Evolutionary conservation across 2,329 filamentous ascomycete genomes (phyloP).

Genomic region (Diplodia intermedia): DNA sequence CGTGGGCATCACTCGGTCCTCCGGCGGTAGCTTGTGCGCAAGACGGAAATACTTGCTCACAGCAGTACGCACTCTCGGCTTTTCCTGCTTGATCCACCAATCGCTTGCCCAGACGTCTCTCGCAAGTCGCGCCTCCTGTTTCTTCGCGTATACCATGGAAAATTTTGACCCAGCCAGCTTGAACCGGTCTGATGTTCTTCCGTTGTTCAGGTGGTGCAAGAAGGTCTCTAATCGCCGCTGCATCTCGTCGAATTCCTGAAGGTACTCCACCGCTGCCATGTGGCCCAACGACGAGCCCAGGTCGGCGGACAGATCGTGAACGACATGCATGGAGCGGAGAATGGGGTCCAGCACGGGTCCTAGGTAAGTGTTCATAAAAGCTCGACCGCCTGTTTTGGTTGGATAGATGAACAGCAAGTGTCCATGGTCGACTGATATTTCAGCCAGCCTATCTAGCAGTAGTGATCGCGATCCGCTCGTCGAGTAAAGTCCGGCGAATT

Average conservation of each 20-base stretch:
- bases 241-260: constrained; percentile 63
- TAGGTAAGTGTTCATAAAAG: constrained; percentile 66
- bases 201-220: constrained; percentile 42
- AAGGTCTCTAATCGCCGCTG: constrained; percentile 44
- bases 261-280: constrained; percentile 60
- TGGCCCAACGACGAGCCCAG: constrained; percentile 61
- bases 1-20: constrained; percentile 58
- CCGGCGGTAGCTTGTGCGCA: constrained; percentile 50
- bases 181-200: constrained; percentile 38
- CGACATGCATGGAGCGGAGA: constrained; percentile 64
- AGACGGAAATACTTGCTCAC: constrained; percentile 55
- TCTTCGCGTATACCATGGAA: constrained; percentile 59
- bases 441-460: constrained; percentile 65
- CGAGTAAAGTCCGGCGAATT: constrained; percentile 66
- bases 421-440: constrained; percentile 64
- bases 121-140: constrained; percentile 58
- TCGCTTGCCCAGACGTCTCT: constrained; percentile 63
- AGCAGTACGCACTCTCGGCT: constrained; percentile 62
- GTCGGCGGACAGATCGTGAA: constrained; percentile 65
- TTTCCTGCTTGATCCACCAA: constrained; percentile 71
- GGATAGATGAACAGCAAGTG: constrained; percentile 69
- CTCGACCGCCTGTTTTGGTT: constrained; percentile 62
- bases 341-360: constrained; percentile 67
- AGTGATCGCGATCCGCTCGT: constrained; percentile 60
- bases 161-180: constrained; percentile 45